Evolutionary conservation across 2,329 filamentous ascomycete species (phyloP), one percentile per base, ranked within the genome.

Genomic region (Samsoniella hepiali): DNA sequence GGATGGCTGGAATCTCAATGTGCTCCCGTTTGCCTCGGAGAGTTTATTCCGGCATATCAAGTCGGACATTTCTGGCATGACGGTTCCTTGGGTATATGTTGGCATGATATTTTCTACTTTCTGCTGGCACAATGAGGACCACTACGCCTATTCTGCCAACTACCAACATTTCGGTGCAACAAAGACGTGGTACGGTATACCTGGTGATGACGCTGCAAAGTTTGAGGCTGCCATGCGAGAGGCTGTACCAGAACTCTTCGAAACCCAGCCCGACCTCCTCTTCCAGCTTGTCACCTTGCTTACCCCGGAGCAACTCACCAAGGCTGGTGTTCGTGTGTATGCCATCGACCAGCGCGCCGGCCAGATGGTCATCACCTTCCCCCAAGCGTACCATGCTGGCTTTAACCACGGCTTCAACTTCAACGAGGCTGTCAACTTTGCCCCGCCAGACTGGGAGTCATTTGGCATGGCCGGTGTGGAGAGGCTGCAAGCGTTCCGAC

Each of bases 101-200:
- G 95, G 95, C 66, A 99, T 99, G 95, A 96, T 96, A 45, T 99
- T 99, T 74, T 99, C 95, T 0, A 98, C 95, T 0, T 99, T 99
- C 72, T 99, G 95, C 76, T 99, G 95, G 95, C 95, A 99, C 74
- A 97, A 97, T 67, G 95, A 99, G 72, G 95, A 99, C 71, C 95
- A 99, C 72, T 97, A 97, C 73, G 90, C 95, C 2, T 99, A 98
- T 73, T 99, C 95, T 0, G 91, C 95, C 59, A 99, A 99, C 69
- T 99, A 98, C 71, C 95, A 99, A 74, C 95, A 99, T 71, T 96
- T 99, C 71, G 95, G 95, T 10, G 93, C 93, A 1, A 99, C 95
- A 1, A 99, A 99, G 79, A 99, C 95, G 0, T 99, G 95, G 95
- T 99, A 99, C 71, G 95, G 95, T 3, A 97, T 99, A 68, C 95